Evolutionary conservation across 371 early-diverging fungal genomes (phyloP), one percentile per base, ranked within the genome.

Genomic region (Chytridium lagenaria): DNA sequence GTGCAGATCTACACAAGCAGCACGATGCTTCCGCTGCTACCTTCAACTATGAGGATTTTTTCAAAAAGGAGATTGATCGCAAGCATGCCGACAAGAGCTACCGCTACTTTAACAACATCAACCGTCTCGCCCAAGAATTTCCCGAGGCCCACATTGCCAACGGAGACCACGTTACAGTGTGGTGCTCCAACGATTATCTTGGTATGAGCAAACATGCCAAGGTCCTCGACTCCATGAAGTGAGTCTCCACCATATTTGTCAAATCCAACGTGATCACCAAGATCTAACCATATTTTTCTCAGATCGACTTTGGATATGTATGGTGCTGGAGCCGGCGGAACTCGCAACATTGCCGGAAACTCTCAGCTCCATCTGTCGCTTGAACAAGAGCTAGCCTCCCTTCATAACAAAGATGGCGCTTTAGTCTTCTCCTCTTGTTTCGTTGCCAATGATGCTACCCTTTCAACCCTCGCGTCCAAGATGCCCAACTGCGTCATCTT

Each of bases 341-440:
- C 99, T n/a, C 94, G 99, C 74, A 98, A 98, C 89, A 98, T 98
- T 83, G 97, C 98, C 31, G 99, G 99, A 44, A 97, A 98, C 83
- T 94, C 95, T 51, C 94, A 92, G 65, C 90, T 96, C 67, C 99
- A 98, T 79, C 85, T 97, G 57, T 90, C 87, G n/a, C 89, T 98
- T 15, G 99, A 98, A 81, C 78, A 88, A 1, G 95, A 95, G 83
- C 85, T 98, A 71, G 98, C 99, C 0, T 84, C 90, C 70, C 85
- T 98, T 66, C 99, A 98, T 85, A 91, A 91, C 75, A 94, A 95
- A 77, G 91, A 92, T 49, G 92, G 94, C 1, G 98, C 98, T 16
- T 89, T 98, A 31, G 95, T 98, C 39, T 98, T 98, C 76, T 95
- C 98, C 19, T 98, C 98, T 66, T 98, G 99, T 89, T 97, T 93